Evolutionary conservation across 1,284 basidiomycete species (phyloP).

Genomic region (Cyathus olla): DNA sequence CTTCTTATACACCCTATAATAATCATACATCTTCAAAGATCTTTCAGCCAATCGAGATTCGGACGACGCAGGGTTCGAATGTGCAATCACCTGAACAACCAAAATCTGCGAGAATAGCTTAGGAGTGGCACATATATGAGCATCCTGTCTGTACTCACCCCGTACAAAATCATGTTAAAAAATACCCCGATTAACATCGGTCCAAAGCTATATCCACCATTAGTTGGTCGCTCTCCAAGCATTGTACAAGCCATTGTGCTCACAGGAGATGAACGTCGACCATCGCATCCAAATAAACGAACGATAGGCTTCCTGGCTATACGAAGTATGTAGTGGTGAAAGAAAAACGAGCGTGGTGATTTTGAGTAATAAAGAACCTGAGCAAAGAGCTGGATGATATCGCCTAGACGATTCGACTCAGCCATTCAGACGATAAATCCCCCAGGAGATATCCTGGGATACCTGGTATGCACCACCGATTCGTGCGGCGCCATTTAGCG

Average conservation of each 20-base stretch:
- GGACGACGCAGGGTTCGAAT: neutral
- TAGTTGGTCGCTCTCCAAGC: no score
- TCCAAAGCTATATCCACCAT: neutral
- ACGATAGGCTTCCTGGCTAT: no score
- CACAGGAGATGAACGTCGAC: neutral
- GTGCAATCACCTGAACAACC: slow-evolving; percentile 1
- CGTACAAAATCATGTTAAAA: slow-evolving; percentile 1
- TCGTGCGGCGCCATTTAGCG: no score
- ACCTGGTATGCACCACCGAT: no score
- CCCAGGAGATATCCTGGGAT: no score
- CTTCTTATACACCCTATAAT: slow-evolving; percentile 1
- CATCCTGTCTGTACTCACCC: neutral
- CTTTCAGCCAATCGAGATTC: neutral
- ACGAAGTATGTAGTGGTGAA: no score
- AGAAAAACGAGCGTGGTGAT: neutral
- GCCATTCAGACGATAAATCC: no score
- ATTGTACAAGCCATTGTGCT: neutral
- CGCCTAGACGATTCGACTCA: no score
- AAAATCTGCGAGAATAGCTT: neutral
- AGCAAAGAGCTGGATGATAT: no score
- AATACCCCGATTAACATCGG: slow-evolving; percentile 2
- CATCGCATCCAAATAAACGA: neutral
- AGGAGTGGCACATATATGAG: neutral
- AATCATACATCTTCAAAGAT: slow-evolving; percentile 1
- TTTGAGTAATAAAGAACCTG: no score